Percentiles rank a stretch among this genome's conserved stretches.
Conservation (phyloP, 73 alveolate genomes). For the Tetrahymena thermophila region DNA sequence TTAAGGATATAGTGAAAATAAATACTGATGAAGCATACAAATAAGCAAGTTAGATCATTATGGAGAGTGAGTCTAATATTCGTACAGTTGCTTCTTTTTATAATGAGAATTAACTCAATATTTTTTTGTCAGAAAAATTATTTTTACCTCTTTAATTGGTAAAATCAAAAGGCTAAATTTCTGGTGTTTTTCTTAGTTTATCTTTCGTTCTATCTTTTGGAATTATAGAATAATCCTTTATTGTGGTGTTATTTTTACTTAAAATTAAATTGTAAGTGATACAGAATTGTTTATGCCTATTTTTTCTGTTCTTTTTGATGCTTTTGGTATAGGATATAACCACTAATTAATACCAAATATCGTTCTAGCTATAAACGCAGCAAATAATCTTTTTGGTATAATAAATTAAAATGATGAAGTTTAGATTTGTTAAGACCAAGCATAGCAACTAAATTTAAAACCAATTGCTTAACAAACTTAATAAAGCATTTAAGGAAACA, state of each 20-base stretch:
- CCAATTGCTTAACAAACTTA: not conserved
- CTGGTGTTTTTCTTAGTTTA: constrained; percentile 67
- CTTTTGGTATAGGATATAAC: constrained; percentile 61
- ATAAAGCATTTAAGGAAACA: constrained; percentile 51
- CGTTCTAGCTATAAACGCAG: constrained; percentile 31
- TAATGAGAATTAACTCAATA: constrained; percentile 51
- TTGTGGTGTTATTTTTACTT: constrained; percentile 54
- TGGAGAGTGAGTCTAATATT: constrained; percentile 70
- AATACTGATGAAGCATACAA: constrained; percentile 54
- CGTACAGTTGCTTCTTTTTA: constrained; percentile 73
- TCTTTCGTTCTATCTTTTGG: constrained; percentile 53
- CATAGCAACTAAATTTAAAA: not conserved
- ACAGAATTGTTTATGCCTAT: constrained; percentile 59
- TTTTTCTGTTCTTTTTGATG: constrained; percentile 61
- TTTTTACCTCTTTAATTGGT: constrained; percentile 11
- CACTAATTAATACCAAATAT: constrained; percentile 53
- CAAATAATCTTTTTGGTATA: constrained; percentile 9
- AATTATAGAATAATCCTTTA: constrained; percentile 59
- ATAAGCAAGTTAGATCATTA: constrained; percentile 60
- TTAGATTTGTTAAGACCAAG: not conserved
- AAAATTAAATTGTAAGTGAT: constrained; percentile 20
- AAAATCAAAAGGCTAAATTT: constrained; percentile 41
- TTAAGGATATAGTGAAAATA: constrained; percentile 25
- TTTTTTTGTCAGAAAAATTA: constrained; percentile 35
- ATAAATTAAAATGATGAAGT: constrained; percentile 21